A percentile compares a stretch with the other conserved stretches of the same genome.
phyloP scores from a whole-genome alignment of 495 filamentous ascomycete species.

The Cenococcum geophilum region DNA sequence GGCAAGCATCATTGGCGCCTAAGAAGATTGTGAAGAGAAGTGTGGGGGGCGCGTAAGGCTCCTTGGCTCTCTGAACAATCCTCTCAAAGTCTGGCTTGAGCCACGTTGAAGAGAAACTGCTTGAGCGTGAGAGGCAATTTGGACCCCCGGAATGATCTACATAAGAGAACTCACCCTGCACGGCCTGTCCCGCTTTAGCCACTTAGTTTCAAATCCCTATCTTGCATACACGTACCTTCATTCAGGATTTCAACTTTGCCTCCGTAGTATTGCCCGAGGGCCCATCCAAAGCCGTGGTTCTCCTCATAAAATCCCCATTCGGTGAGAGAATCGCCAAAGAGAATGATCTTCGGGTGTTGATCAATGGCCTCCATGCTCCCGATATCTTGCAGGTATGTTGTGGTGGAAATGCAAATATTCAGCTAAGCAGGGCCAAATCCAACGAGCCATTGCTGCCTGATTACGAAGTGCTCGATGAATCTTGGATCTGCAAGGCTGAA shows the following conservation, averaged over 20 bases:
- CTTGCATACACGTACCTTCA: conserved; percentile 16
- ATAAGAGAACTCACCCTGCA: conserved; percentile 22
- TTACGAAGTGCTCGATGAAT: neutral
- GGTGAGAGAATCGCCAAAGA: conserved; percentile 31
- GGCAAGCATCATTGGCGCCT: conserved; percentile 35
- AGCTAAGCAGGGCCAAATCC: neutral
- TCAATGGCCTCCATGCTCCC: neutral
- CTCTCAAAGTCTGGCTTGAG: conserved; percentile 21
- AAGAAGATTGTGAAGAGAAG: conserved; percentile 35
- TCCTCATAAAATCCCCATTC: conserved; percentile 29
- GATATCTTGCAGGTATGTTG: neutral
- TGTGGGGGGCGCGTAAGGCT: conserved; percentile 15
- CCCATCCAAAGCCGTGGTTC: conserved; percentile 25
- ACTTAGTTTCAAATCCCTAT: conserved; percentile 5
- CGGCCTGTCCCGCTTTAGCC: conserved; percentile 16
- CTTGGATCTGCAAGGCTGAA: conserved; percentile 3
- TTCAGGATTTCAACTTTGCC: conserved; percentile 28
- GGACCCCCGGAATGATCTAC: neutral
- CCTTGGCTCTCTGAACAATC: conserved; percentile 17
- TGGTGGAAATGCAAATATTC: neutral
- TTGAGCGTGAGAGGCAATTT: neutral
- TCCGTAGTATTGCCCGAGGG: conserved; percentile 21
- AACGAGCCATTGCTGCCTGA: neutral
- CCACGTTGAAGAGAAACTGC: conserved; percentile 25
- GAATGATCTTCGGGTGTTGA: conserved; percentile 26